phyloP scores from a whole-genome alignment of 177 flowering plant species.

The Vitis hybrid region DNA sequence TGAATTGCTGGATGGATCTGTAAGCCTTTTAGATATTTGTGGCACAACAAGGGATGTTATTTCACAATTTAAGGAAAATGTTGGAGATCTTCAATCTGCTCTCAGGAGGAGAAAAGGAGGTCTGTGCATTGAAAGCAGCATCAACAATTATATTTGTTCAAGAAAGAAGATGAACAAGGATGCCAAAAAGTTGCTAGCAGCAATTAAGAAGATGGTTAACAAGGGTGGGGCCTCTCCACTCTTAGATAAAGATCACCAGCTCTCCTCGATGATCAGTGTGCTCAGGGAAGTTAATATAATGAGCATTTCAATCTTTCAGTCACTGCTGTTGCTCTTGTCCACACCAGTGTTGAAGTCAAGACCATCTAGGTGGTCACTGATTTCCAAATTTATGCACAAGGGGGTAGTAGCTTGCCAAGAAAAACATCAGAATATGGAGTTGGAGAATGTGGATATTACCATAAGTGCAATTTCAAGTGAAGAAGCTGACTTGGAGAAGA shows the following conservation, averaged over 20 bases:
- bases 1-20: conserved; percentile 41
- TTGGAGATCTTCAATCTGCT: conserved; percentile 33
- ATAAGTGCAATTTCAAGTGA: background rate
- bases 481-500: background rate
- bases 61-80: conserved; percentile 28
- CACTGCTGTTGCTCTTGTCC: conserved; percentile 24
- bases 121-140: conserved; percentile 18
- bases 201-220: conserved; percentile 24
- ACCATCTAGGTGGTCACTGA: conserved; percentile 24
- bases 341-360: conserved; percentile 22
- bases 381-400: conserved; percentile 34
- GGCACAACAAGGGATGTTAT: conserved; percentile 32
- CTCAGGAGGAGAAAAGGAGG: conserved; percentile 37
- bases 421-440: conserved; percentile 14
- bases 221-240: conserved; percentile 14
- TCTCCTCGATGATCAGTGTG: conserved; percentile 24
- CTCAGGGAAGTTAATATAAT: conserved; percentile 28
- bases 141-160: conserved; percentile 16
- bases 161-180: conserved; percentile 40
- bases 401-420: conserved; percentile 22
- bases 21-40: conserved; percentile 41
- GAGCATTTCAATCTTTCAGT: conserved; percentile 22
- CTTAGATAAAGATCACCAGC: conserved; percentile 22
- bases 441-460: conserved; percentile 23
- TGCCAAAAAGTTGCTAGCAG: conserved; percentile 16